Evolutionary conservation across 352 stramenopile genomes (phyloP), one percentile per base, ranked within the genome.

Genomic region (Aphanomyces cochlioides): DNA sequence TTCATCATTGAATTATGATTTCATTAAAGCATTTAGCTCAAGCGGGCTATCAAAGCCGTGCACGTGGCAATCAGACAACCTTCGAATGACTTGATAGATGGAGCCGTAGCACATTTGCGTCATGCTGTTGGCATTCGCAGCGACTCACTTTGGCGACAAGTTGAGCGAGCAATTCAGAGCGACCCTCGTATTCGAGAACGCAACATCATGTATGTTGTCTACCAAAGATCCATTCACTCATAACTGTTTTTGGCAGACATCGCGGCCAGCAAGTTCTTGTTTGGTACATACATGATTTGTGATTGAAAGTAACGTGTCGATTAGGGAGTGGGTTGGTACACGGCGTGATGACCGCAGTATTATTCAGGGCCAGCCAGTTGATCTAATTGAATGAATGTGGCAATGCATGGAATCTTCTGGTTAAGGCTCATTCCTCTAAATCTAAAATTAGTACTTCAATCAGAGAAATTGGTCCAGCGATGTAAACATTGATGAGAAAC

Each of bases 211-310:
- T 70, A 63, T 28, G 54, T 39, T 7, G 28, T 38, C 59, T 67
- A 17, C 59, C 37, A 7, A n/a, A 47, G 56, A n/a, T 45, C 0
- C 4, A 15, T 63, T 5, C n/a, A 41, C 5, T 45, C 3, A 38
- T 7, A n/a, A 3, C 39, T 15, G 13, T 48, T 8, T 39, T 41
- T 7, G 0, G 12, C 61, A 70, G 64, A 12, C 40, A 70, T 36
- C 64, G 64, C 3, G 64, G 64, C 39, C 64, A 70, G 15, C 64
- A 70, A 70, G 64, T 70, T 21, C 54, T 70, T 19, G 40, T 70
- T 15, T 70, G 64, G 64, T 70, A 63, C 54, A 34, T 50, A 2
- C 43, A 2, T 50, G 43, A 50, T 50, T n/a, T 12, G 17, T 50
- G 10, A 50, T 50, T 50, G 43, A 12, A n/a, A 36, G 50, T 37